Evolutionary conservation across 495 filamentous ascomycete species (phyloP), one percentile per base, ranked within the genome.

Genomic region (Podospora tetraspora): DNA sequence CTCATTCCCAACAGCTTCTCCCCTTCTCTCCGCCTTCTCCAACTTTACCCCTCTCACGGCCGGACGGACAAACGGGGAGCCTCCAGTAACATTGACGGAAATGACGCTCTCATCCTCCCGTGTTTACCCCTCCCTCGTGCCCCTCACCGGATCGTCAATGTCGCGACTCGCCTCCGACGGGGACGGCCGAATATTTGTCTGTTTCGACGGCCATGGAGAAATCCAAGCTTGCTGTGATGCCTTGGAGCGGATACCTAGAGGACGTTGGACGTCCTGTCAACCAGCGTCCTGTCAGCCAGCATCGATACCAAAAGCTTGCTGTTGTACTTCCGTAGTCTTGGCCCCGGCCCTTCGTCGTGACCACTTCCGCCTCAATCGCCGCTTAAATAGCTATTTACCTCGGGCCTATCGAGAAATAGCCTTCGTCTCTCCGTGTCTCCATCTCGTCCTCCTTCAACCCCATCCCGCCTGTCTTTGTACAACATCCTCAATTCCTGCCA

Each of bases 291-390:
- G 43, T 52, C 19, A 19, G n/a, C n/a, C 43, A n/a, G 43, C 16
- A 1, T 52, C 1, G 43, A n/a, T 8, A 52, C 1, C 34, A 13
- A 2, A 5, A 37, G 16, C 4, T 37, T 30, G 29, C 30, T 64
- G 37, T 21, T 52, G 43, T 64, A 27, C 43, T 52, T 29, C 61
- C 57, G 57, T 32, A 32, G 30, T 32, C 30, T 12, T 32, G 30
- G 30, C 30, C 30, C 27, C 6, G 27, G 4, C 4, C 16, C 43
- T n/a, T 52, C 16, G 16, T 16, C 43, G 43, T n/a, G 22, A 21
- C 58, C 58, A 27, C 32, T 67, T 29, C 34, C 66, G 59, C 34
- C 66, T 68, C 37, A 57, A 52, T 67, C 29, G 52, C 37, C 59
- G 62, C 24, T 43, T 64, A 56, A 64, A 43, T 56, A 52, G 43